Evolutionary conservation across 495 filamentous ascomycete genomes (phyloP), one percentile per base, ranked within the genome.

Genomic region (Hypomontagnella monticulosa): DNA sequence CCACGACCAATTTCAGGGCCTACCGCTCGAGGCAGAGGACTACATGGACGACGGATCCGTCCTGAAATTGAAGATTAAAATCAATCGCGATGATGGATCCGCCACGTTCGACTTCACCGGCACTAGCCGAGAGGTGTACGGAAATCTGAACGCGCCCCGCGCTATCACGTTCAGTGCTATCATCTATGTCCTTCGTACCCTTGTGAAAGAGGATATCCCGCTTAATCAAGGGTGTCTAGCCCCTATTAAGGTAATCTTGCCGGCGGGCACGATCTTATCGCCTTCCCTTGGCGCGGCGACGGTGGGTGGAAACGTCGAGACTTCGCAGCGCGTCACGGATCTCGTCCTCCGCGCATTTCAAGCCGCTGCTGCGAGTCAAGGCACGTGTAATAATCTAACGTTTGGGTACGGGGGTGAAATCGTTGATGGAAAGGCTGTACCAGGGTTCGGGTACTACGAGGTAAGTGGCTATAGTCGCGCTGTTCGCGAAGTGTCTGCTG

Each of bases 151-250:
- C 68, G 91, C 91, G 0, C 91, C 91, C 0, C 83, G 90, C 75
- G 90, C 91, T 4, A 89, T 95, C 40, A 93, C 90, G 8, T 90
- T 92, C 76, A 90, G 87, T 4, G 90, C 91, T 15, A 92, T 95
- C 57, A 95, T 95, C 65, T 95, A 94, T 77, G 92, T 90, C 56
- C 83, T 95, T 7, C 84, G 91, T 11, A 89, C 86, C 67, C 83
- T 95, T 52, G 93, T 95, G 59, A 84, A 83, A n/a, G 84, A 91
- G 58, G 91, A 94, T 70, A 91, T 95, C 15, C 91, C 91, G 0
- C 80, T 95, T 9, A 95, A 94, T 75, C 91, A 95, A 76, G 91
- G 91, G 66, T 95, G 91, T 62, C 77, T 95, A 14, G 87, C 84
- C n/a, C 91, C 91, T 0, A 89, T 94, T 69, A 79, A 86, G 61